Evolutionary conservation across 805 yeast species (phyloP).

Genomic region (Yarrowia osloensis): DNA sequence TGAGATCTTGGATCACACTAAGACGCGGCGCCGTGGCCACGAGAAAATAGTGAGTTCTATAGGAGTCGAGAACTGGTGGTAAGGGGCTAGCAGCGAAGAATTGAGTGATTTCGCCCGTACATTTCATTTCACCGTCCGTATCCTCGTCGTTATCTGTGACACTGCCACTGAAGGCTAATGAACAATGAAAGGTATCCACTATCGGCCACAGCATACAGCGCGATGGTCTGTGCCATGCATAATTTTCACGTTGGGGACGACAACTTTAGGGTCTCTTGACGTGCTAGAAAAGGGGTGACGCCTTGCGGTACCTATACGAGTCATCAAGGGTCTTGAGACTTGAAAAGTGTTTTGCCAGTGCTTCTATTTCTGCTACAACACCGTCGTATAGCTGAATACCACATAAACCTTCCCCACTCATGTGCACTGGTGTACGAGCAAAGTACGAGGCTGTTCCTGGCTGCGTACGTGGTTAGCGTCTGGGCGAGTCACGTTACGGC

Average conservation of each 20-base stretch:
- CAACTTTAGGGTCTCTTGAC: neutral
- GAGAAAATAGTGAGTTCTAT: no score
- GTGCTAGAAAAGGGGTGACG: neutral
- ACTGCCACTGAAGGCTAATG: neutral
- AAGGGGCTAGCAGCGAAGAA: no score
- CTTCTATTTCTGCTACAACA: no score
- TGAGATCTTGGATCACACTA: no score
- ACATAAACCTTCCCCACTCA: neutral
- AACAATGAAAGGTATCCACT: neutral
- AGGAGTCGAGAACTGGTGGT: no score
- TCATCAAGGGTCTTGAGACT: no score
- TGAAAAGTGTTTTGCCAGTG: no score
- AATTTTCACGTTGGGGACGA: slow-evolving; percentile 6
- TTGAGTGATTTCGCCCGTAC: no score
- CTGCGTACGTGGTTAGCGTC: neutral
- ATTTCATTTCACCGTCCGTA: no score
- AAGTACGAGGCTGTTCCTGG: neutral
- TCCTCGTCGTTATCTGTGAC: no score
- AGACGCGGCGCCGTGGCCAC: no score
- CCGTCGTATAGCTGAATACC: neutral
- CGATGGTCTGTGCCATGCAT: neutral
- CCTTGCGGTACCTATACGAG: neutral
- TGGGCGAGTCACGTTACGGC: slow-evolving; percentile 9
- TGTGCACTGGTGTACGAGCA: neutral
- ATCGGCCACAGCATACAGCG: neutral